Evolutionary conservation across 495 filamentous ascomycete species (phyloP).

Genomic region (Neurospora terricola): DNA sequence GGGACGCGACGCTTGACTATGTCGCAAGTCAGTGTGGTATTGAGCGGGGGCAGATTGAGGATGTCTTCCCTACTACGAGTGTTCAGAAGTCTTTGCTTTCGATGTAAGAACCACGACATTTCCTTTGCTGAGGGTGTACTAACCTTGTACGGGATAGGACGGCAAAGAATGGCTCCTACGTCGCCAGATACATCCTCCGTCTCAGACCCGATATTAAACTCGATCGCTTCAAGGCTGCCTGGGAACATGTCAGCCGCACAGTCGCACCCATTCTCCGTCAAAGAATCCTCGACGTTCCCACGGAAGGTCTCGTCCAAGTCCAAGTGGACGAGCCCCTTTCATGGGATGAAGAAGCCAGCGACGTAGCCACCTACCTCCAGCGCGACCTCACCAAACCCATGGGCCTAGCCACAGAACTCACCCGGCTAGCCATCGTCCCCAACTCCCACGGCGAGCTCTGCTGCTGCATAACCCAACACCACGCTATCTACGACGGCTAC

Average conservation of each 20-base stretch:
- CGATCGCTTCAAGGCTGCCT: slow-evolving; percentile 34
- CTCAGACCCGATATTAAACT: slow-evolving; percentile 34
- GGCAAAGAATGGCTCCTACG: slow-evolving; percentile 33
- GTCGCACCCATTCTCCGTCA: slow-evolving; percentile 50
- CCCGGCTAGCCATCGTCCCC: slow-evolving; percentile 14
- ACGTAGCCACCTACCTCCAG: neutral
- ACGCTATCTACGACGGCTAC: slow-evolving; percentile 59
- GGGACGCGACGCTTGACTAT: slow-evolving; percentile 30
- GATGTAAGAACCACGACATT: neutral
- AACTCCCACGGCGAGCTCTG: neutral
- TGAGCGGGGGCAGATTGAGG: slow-evolving; percentile 31
- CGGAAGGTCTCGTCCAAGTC: slow-evolving; percentile 13
- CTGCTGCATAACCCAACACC: slow-evolving; percentile 50
- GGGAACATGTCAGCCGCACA: slow-evolving; percentile 30
- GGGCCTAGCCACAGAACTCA: slow-evolving; percentile 3
- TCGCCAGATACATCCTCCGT: slow-evolving; percentile 29
- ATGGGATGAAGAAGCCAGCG: neutral
- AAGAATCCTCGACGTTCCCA: slow-evolving; percentile 39
- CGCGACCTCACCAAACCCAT: neutral
- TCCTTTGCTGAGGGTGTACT: neutral
- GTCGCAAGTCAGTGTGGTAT: slow-evolving; percentile 36
- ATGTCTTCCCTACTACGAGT: slow-evolving; percentile 40
- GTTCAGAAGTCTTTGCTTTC: neutral
- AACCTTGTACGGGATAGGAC: slow-evolving; percentile 43
- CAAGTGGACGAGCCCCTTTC: neutral